Percentiles rank a stretch among this genome's conserved stretches.
phyloP scores from a whole-genome alignment of 1,284 basidiomycete genomes.

The Neotropicomus parvogracilis region DNA sequence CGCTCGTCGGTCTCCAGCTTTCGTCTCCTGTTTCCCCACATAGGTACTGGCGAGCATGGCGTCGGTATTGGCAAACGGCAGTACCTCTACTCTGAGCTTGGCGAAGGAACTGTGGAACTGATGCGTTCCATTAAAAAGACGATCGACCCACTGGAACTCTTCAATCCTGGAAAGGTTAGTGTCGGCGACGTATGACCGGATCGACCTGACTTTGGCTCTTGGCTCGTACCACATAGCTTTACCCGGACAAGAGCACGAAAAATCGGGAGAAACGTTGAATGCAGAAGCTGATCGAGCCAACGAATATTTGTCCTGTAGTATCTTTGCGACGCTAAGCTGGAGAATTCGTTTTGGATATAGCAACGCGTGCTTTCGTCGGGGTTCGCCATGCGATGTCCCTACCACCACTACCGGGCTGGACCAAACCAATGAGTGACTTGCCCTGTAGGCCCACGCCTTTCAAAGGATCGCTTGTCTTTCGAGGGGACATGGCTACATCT shows the following conservation, averaged over 20 bases:
- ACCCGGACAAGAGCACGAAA: conserved; percentile 29
- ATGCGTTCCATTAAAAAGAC: conserved; percentile 82
- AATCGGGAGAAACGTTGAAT: conserved; percentile 8
- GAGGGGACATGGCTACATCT: no score
- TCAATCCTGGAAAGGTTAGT: conserved; percentile 82
- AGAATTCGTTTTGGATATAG: no score
- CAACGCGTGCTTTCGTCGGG: no score
- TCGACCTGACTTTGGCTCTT: no score
- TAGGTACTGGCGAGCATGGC: conserved; percentile 82
- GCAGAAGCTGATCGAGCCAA: no score
- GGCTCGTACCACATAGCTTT: conserved; percentile 12
- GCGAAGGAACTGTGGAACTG: conserved; percentile 74
- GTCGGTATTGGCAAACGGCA: conserved; percentile 84
- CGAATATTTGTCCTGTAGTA: no score
- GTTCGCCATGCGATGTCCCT: no score
- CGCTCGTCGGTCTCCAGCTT: not conserved
- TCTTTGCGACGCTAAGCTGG: no score
- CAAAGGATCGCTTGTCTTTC: no score
- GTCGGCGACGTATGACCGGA: not conserved
- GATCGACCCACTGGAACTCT: conserved; percentile 73
- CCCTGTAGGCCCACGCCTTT: no score
- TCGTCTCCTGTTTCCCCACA: not conserved
- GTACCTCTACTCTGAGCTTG: conserved; percentile 74
- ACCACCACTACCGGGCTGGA: no score
- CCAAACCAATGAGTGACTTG: no score